Conservation (phyloP, 257 asterid genomes). For the Voacanga thouarsii region DNA sequence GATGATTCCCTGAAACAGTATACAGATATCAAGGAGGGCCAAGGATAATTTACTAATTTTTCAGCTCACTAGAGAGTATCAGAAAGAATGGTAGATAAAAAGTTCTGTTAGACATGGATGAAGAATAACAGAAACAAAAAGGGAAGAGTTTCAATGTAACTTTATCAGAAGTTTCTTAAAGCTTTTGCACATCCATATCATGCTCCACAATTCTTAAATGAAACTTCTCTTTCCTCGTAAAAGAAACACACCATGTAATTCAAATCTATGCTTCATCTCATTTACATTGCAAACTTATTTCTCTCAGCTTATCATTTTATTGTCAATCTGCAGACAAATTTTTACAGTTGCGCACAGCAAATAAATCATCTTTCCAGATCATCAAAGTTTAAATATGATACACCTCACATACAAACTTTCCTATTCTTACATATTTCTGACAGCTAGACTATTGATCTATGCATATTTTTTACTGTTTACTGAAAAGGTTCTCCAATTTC, state of each 20-base stretch:
- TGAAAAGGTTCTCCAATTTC: not conserved
- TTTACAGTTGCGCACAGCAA: too few species aligned
- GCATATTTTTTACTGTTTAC: too few species aligned
- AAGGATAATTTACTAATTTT: too few species aligned
- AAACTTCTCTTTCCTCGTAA: not conserved
- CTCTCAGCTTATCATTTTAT: not conserved
- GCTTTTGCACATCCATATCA: too few species aligned
- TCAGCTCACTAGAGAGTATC: not conserved
- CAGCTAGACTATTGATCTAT: too few species aligned
- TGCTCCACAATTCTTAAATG: not conserved
- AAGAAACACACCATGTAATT: not conserved
- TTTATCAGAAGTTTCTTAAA: not conserved
- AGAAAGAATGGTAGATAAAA: not conserved
- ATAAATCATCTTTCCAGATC: too few species aligned
- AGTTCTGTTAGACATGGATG: not conserved
- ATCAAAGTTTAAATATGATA: too few species aligned
- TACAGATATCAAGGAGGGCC: not conserved
- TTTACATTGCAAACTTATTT: not conserved
- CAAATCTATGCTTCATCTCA: not conserved
- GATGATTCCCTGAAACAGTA: not conserved
- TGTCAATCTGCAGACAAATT: too few species aligned
- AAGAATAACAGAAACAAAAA: not conserved
- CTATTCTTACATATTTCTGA: too few species aligned
- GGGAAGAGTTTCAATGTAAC: not conserved
- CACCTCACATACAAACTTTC: too few species aligned